Evolutionary conservation across 2,329 filamentous ascomycete genomes (phyloP).

Genomic region (Geosmithia morbida): DNA sequence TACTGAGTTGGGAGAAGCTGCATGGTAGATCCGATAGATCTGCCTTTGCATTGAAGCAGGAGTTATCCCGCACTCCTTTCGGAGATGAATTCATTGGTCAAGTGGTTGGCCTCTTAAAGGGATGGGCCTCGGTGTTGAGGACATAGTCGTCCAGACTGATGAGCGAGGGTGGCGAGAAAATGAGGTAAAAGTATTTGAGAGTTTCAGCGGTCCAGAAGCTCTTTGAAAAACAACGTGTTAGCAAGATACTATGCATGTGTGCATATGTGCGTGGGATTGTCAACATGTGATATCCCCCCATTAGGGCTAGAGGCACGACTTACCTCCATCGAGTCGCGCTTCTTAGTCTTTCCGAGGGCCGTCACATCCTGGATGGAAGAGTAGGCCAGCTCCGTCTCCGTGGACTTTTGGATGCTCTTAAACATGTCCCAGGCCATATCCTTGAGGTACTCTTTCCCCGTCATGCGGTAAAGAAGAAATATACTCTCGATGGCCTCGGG

Average conservation of each 20-base stretch:
- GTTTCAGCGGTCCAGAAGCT: slow-evolving; percentile 63
- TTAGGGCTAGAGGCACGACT: slow-evolving; percentile 2
- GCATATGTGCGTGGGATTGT: background rate
- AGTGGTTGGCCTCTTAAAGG: slow-evolving; percentile 14
- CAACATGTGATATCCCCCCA: no score
- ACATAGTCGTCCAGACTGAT: slow-evolving; percentile 58
- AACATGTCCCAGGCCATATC: slow-evolving; percentile 68
- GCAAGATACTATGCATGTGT: background rate
- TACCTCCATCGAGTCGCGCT: slow-evolving; percentile 47
- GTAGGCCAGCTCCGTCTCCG: slow-evolving; percentile 46
- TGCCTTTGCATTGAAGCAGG: no score
- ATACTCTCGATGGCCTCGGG: slow-evolving; percentile 72
- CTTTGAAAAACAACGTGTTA: slow-evolving; percentile 17
- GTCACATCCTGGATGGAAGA: slow-evolving; percentile 51
- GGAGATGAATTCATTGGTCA: background rate
- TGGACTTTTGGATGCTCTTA: slow-evolving; percentile 43
- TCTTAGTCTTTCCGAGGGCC: slow-evolving; percentile 13
- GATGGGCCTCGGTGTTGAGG: slow-evolving; percentile 40
- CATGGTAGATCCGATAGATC: no score
- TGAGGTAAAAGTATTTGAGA: slow-evolving; percentile 60
- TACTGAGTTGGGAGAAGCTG: no score
- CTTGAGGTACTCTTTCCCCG: slow-evolving; percentile 49
- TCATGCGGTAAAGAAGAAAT: slow-evolving; percentile 64
- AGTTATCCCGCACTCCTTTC: no score
- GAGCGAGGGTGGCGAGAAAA: slow-evolving; percentile 50